Conservation (phyloP, 352 stramenopile species). For the Aphanomyces cochlioides region DNA sequence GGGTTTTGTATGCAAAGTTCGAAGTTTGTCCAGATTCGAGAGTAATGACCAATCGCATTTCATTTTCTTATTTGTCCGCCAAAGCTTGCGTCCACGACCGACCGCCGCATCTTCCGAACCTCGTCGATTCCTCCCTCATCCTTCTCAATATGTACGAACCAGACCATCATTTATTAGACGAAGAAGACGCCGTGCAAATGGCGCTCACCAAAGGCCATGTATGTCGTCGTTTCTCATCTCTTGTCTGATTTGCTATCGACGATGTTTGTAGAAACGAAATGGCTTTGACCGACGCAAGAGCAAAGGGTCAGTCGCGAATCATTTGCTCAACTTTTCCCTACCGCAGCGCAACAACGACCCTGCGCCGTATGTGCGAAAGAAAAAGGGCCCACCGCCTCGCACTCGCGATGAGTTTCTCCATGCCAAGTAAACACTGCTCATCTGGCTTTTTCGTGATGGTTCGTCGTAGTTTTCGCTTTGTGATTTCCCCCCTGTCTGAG, state of each 20-base stretch:
- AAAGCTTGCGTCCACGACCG: too few species aligned
- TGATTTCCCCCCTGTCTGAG: conserved; percentile 55
- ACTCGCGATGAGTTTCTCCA: conserved; percentile 83
- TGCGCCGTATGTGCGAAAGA: conserved; percentile 41
- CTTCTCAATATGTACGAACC: conserved; percentile 8
- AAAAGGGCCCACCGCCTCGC: conserved; percentile 53
- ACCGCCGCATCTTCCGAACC: too few species aligned
- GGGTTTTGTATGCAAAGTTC: too few species aligned
- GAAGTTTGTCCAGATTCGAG: too few species aligned
- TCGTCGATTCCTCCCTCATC: background rate
- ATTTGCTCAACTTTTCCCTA: conserved; percentile 80
- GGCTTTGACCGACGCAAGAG: conserved; percentile 21
- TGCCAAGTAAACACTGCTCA: conserved; percentile 53
- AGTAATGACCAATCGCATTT: too few species aligned
- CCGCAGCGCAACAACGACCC: conserved; percentile 60
- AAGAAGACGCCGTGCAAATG: conserved; percentile 27
- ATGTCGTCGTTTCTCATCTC: background rate
- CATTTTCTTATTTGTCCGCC: too few species aligned
- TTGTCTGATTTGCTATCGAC: background rate
- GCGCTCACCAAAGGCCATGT: conserved; percentile 26
- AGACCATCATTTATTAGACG: conserved; percentile 11
- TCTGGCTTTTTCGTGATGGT: background rate
- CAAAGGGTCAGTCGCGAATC: conserved; percentile 57
- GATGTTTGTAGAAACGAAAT: conserved; percentile 9
- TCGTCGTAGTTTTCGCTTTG: conserved; percentile 66